Evolutionary conservation across 139 green algal genomes (phyloP).

Genomic region (Spirogloea muscicola): DNA sequence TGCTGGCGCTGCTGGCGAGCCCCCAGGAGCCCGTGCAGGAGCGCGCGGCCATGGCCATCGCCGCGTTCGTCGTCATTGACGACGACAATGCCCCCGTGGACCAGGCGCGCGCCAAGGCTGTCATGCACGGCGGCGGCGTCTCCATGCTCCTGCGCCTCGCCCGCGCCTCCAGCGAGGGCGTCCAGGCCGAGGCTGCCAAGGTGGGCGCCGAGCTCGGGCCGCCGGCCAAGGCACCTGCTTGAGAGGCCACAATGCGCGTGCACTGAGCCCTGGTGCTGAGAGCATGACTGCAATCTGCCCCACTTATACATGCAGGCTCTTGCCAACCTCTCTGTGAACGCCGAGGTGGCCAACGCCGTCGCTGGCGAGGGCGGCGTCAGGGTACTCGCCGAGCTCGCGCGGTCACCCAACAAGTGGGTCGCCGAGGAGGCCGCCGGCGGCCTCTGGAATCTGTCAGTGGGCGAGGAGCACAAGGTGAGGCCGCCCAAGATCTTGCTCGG

Average conservation of each 20-base stretch:
- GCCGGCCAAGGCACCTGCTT: too few species aligned
- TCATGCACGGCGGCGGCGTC: background rate
- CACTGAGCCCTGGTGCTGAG: too few species aligned
- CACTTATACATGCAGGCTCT: constrained; percentile 22
- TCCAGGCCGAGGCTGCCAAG: background rate
- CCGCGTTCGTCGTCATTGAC: constrained; percentile 1
- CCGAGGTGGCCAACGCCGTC: constrained; percentile 5
- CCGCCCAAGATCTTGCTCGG: too few species aligned
- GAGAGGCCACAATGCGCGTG: too few species aligned
- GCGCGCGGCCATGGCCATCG: background rate
- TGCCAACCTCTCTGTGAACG: constrained; percentile 30
- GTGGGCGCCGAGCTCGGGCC: too few species aligned
- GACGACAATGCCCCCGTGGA: constrained; percentile 5
- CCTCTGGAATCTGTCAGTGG: constrained; percentile 41
- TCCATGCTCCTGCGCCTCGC: background rate
- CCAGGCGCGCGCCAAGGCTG: background rate
- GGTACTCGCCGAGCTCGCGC: background rate
- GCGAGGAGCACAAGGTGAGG: constrained; percentile 32
- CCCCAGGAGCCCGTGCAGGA: constrained; percentile 3
- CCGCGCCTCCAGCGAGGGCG: background rate
- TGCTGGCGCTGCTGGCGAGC: constrained; percentile 6
- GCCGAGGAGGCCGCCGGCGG: constrained; percentile 29
- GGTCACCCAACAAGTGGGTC: constrained; percentile 26
- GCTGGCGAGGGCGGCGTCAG: constrained; percentile 13
- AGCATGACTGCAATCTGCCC: too few species aligned